Base-by-base conservation (phyloP, 495 filamentous ascomycete species). In the Terfezia claveryi region DNA sequence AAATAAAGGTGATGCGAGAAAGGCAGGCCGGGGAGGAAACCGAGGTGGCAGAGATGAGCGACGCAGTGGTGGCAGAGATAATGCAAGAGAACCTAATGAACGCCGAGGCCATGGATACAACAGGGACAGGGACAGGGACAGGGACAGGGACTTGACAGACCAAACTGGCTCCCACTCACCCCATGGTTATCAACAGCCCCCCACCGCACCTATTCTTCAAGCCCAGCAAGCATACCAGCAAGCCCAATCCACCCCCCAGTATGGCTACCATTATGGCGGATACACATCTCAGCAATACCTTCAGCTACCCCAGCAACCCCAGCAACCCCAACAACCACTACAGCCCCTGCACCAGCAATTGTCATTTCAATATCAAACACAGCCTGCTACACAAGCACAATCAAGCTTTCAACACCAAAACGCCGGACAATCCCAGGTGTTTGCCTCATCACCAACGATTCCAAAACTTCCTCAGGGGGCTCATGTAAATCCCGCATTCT, bases 401-500 rank as follows among this genome's bases (percentile, higher is more conserved):
- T 8, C 36, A 38, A 54, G 54, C 10, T 54, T 50, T 54, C 52
- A 50, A 6, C 54, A 51, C 51, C 49, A 46, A 23, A 23, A 53
- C 38, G 46, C 49, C 9, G 37, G 36, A n/a, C 49, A 41, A 53
- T 51, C 59, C 8, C 50, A 44, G 38, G 36, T 38, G 46, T 41
- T 62, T 51, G 11, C 23, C 14, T 51, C 23, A 51, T 32, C 59
- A 58, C 58, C 55, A 37, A 41, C 49, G 10, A 56, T 61, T 49
- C 59, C 62, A 44, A 52, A 56, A 57, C 55, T 65, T 20, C 57
- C 60, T 23, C 58, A 62, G 32, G 78, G 75, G 37, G 71, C 76
- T 1, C 79, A 80, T 53, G 72, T 85, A 58, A 83, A 81, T 54
- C 81, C 81, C 7, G 71, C 76, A 0, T 80, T 85, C 68, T 72